Percentiles rank a stretch among this genome's conserved stretches.
Conservation (phyloP, 2,329 filamentous ascomycete species). For the Aureobasidium subglaciale region DNA sequence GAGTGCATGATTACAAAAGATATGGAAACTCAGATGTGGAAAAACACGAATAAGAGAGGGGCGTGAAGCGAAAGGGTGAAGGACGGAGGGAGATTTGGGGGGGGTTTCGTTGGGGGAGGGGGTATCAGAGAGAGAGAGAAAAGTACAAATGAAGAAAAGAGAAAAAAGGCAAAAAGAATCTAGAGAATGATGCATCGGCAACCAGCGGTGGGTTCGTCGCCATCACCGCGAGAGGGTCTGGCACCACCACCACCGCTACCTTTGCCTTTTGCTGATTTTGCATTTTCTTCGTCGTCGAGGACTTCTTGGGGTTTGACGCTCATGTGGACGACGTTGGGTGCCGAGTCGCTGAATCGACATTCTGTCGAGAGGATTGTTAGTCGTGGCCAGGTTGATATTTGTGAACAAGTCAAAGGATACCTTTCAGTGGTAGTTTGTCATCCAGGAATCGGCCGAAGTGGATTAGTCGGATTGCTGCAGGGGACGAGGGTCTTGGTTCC, state of each 20-base stretch:
- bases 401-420: slow-evolving; percentile 40
- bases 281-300: slow-evolving; percentile 71
- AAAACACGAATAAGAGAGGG: neutral
- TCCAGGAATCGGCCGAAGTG: slow-evolving; percentile 86
- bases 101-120: neutral
- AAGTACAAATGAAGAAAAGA: neutral
- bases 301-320: slow-evolving; percentile 80
- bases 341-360: slow-evolving; percentile 67
- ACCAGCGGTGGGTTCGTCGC: slow-evolving; percentile 51
- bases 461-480: slow-evolving; percentile 83
- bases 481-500: slow-evolving; percentile 79
- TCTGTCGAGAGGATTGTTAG: slow-evolving; percentile 45
- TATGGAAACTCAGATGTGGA: no score
- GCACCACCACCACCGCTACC: slow-evolving; percentile 39
- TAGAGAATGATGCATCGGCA: slow-evolving; percentile 61
- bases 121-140: neutral
- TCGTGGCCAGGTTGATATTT: neutral
- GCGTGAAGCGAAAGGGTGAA: neutral
- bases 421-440: slow-evolving; percentile 77
- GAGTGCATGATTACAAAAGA: no score
- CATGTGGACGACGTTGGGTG: slow-evolving; percentile 88
- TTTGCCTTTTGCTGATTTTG: slow-evolving; percentile 58
- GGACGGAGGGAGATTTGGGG: neutral
- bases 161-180: slow-evolving; percentile 14
- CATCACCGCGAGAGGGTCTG: slow-evolving; percentile 36